Conservation (phyloP, 805 yeast genomes). For the Komagataella phaffii region DNA sequence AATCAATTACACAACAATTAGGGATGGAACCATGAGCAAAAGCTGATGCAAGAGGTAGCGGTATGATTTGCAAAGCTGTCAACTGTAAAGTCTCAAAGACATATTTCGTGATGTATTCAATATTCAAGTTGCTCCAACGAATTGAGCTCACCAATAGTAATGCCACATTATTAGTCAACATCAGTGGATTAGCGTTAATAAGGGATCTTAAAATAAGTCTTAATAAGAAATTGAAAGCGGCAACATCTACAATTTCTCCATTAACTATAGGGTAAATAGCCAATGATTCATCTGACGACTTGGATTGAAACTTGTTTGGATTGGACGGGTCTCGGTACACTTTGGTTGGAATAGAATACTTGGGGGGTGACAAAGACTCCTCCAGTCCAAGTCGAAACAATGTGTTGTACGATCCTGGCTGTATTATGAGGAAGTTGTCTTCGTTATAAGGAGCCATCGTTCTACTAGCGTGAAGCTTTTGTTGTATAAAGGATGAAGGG, state of each 20-base stretch:
- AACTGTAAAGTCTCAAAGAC: constrained; percentile 63
- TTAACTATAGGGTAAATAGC: constrained; percentile 49
- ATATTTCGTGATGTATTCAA: constrained; percentile 63
- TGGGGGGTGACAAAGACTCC: constrained; percentile 62
- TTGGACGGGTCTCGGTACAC: constrained; percentile 26
- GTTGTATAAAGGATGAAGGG: background rate
- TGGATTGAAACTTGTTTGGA: constrained; percentile 20
- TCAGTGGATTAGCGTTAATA: constrained; percentile 17
- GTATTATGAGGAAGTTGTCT: constrained; percentile 34
- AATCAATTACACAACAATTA: constrained; percentile 64
- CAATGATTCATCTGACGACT: constrained; percentile 21
- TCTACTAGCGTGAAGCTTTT: background rate
- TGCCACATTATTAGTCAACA: constrained; percentile 35
- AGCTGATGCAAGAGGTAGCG: constrained; percentile 53
- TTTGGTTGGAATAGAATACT: constrained; percentile 60
- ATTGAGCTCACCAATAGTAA: constrained; percentile 52
- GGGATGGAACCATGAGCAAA: constrained; percentile 59
- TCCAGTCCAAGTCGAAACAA: constrained; percentile 74
- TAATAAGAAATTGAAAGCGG: constrained; percentile 56
- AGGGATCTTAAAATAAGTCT: constrained; percentile 38
- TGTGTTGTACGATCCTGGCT: constrained; percentile 70
- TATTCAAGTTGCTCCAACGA: constrained; percentile 53
- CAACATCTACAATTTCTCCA: constrained; percentile 53
- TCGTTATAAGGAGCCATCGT: constrained; percentile 21
- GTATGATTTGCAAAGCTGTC: constrained; percentile 59